A percentile compares a stretch with the other conserved stretches of the same genome.
phyloP scores from a whole-genome alignment of 768 basidiomycete genomes.

The Trametes cubensis region DNA sequence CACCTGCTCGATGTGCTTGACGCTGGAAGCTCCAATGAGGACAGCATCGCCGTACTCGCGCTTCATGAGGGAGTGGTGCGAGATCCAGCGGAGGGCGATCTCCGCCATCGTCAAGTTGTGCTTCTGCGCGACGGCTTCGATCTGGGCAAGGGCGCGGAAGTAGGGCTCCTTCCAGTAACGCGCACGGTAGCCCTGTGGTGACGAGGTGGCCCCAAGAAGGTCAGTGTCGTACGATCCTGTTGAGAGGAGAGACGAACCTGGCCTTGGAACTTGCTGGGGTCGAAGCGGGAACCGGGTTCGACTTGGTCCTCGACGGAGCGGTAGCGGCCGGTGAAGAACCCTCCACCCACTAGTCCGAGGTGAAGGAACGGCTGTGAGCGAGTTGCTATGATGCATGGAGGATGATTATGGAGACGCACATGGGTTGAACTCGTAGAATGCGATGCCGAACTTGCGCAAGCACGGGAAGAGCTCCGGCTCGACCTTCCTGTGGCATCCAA shows the following conservation, averaged over 20 bases:
- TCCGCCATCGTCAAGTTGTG: slow-evolving; percentile 45
- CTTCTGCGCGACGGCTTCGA: slow-evolving; percentile 45
- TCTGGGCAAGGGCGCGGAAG: slow-evolving; percentile 50
- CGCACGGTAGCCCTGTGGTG: slow-evolving; percentile 26
- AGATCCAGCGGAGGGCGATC: slow-evolving; percentile 48
- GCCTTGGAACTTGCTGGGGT: slow-evolving; percentile 48
- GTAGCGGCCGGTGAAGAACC: slow-evolving; percentile 45
- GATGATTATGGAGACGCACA: slow-evolving; percentile 31
- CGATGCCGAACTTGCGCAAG: slow-evolving; percentile 44
- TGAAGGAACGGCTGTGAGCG: too few relatives aligned
- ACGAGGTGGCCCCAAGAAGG: background rate
- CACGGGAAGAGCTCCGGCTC: slow-evolving; percentile 49
- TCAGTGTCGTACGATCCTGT: too few relatives aligned
- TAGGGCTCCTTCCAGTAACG: slow-evolving; percentile 56
- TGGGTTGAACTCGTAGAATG: slow-evolving; percentile 45
- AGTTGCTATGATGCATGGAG: too few relatives aligned
- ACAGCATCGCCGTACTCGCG: slow-evolving; percentile 52
- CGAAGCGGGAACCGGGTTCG: slow-evolving; percentile 61
- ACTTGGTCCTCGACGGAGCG: slow-evolving; percentile 39
- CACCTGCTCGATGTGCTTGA: slow-evolving; percentile 58
- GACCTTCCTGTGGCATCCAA: slow-evolving; percentile 14
- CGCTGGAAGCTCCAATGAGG: slow-evolving; percentile 64
- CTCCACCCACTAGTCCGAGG: slow-evolving; percentile 36
- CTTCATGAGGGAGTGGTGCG: slow-evolving; percentile 51
- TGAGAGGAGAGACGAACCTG: slow-evolving; percentile 32